These are phyloP conservation scores for Samsoniella hepiali DNA, from an alignment of 2,329 filamentous ascomycete genomes.

Conservation along the genomic window DNA sequence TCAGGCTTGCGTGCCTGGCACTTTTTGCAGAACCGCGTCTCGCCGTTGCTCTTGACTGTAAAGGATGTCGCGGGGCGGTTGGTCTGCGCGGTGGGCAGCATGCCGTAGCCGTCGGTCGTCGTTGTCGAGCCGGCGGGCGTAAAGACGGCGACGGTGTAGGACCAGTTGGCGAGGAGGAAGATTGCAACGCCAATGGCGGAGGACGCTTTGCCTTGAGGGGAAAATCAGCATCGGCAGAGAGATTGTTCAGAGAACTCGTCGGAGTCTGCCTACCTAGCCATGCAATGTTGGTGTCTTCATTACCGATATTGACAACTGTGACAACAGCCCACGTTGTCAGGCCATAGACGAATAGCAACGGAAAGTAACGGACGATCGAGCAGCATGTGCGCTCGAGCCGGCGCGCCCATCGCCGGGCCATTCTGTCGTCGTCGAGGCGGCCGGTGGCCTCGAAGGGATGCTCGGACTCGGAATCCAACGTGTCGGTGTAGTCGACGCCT, in stretches of 20 bases:
- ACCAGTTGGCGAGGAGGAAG: slow-evolving; percentile 79
- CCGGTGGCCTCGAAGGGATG: slow-evolving; percentile 21
- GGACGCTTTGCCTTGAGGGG: slow-evolving; percentile 46
- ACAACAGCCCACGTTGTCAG: slow-evolving; percentile 93
- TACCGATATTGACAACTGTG: slow-evolving; percentile 74
- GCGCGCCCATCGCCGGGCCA: slow-evolving; percentile 63
- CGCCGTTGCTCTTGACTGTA: slow-evolving; percentile 89
- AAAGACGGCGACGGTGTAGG: slow-evolving; percentile 90
- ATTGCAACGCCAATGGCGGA: slow-evolving; percentile 66
- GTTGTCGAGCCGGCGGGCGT: slow-evolving; percentile 77
- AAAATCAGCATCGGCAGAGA: neutral
- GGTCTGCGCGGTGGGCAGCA: slow-evolving; percentile 63
- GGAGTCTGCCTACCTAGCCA: slow-evolving; percentile 54
- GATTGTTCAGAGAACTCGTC: neutral
- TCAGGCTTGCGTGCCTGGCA: slow-evolving; percentile 94
- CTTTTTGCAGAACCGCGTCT: slow-evolving; percentile 92
- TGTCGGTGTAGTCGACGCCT: slow-evolving; percentile 22
- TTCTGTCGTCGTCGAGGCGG: slow-evolving; percentile 28
- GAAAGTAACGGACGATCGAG: slow-evolving; percentile 73
- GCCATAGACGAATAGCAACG: slow-evolving; percentile 83
- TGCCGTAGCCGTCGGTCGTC: slow-evolving; percentile 67
- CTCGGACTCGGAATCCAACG: slow-evolving; percentile 16
- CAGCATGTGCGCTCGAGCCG: slow-evolving; percentile 82
- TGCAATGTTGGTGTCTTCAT: slow-evolving; percentile 46
- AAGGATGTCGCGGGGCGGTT: slow-evolving; percentile 62